These are phyloP conservation scores for Ophiostoma populinum DNA, from an alignment of 2,329 filamentous ascomycete genomes.

Conservation along the genomic window DNA sequence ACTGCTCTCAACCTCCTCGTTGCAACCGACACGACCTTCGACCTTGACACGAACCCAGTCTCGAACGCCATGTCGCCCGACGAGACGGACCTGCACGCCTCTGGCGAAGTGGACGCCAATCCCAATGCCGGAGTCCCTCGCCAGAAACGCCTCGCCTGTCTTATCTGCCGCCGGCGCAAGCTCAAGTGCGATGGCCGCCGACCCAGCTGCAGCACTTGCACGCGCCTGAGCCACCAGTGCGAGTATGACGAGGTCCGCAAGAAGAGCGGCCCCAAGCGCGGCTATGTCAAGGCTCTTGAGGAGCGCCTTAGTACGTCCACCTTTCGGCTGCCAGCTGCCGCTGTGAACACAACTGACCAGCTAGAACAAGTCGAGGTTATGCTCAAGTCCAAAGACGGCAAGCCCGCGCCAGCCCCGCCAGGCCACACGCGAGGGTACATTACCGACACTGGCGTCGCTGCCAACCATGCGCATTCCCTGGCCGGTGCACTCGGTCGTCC, in stretches of 20 bases:
- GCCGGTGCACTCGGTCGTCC: too few species aligned
- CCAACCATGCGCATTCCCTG: too few species aligned
- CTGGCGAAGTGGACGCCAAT: constrained; percentile 7
- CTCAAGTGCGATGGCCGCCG: constrained; percentile 73
- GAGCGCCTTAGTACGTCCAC: constrained; percentile 78
- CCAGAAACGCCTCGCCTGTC: constrained; percentile 87
- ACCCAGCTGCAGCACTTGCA: constrained; percentile 78
- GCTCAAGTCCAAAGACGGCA: constrained; percentile 58
- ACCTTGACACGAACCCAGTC: constrained; percentile 9
- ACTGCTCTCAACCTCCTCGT: too few species aligned
- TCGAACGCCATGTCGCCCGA: constrained; percentile 15
- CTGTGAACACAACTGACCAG: not conserved
- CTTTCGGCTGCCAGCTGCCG: too few species aligned
- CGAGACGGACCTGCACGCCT: constrained; percentile 11
- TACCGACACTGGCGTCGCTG: too few species aligned
- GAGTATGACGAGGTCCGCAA: constrained; percentile 83
- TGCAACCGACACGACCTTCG: too few species aligned
- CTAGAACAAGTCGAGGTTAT: constrained; percentile 85
- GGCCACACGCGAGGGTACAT: too few species aligned
- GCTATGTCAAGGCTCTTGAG: constrained; percentile 87
- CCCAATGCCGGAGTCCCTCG: constrained; percentile 47
- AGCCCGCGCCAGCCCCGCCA: too few species aligned
- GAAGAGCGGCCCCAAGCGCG: constrained; percentile 87
- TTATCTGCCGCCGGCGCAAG: constrained; percentile 85
- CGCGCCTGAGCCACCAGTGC: constrained; percentile 70